Conservation (phyloP, 1,139 yeast genomes). For the Sugiyamaella japonica region DNA sequence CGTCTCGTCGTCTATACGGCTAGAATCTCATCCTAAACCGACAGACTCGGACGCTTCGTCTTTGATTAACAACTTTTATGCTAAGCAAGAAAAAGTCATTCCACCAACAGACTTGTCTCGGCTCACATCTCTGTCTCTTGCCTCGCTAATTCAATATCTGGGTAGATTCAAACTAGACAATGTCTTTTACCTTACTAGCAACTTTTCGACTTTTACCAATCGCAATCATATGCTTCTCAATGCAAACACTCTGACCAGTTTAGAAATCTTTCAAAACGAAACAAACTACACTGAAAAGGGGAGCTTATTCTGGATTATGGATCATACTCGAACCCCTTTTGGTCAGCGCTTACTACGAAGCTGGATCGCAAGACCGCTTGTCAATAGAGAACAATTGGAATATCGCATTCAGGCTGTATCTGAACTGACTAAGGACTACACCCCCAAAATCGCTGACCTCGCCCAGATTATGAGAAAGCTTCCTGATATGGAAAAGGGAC, state of each 20-base stretch:
- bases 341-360: constrained; percentile 65
- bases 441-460: constrained; percentile 49
- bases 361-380: constrained; percentile 78
- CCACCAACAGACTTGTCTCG: constrained; percentile 4
- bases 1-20: constrained; percentile 5
- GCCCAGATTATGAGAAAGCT: constrained; percentile 47
- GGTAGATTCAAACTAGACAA: constrained; percentile 60
- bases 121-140: constrained; percentile 2
- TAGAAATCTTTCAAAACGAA: constrained; percentile 71
- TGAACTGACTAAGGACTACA: constrained; percentile 48
- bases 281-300: constrained; percentile 61
- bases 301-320: constrained; percentile 72
- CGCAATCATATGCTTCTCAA: constrained; percentile 64
- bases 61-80: constrained; percentile 24
- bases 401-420: constrained; percentile 64
- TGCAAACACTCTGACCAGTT: constrained; percentile 62
- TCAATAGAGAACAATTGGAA: constrained; percentile 53
- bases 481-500: constrained; percentile 67
- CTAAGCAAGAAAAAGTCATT: not conserved
- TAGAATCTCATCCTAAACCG: constrained; percentile 14
- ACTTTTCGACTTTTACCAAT: constrained; percentile 54
- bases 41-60: constrained; percentile 11
- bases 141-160: constrained; percentile 54
- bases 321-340: constrained; percentile 75
- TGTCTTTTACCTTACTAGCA: constrained; percentile 54